These are phyloP conservation scores for Penicillium maclennaniae DNA, from an alignment of 495 filamentous ascomycete species.

Conservation along the genomic window DNA sequence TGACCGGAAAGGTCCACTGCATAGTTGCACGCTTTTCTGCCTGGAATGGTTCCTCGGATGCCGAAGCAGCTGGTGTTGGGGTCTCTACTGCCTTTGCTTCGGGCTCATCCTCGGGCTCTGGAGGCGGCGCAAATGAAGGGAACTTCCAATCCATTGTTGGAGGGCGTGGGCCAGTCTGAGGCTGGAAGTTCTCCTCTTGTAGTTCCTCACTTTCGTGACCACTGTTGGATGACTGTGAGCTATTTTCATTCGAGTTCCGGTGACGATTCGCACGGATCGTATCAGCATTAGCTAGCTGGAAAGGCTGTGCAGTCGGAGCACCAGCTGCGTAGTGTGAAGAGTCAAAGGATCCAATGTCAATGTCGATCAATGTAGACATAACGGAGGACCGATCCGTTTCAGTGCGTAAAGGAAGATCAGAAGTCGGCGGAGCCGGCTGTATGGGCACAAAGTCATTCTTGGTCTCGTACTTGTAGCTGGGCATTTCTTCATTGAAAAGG, in stretches of 20 bases:
- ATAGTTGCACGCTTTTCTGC: conserved; percentile 37
- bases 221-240: conserved; percentile 30
- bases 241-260: conserved; percentile 36
- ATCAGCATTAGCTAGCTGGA: conserved; percentile 47
- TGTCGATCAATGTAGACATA: conserved; percentile 46
- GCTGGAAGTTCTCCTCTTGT: conserved; percentile 30
- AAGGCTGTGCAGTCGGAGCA: conserved; percentile 38
- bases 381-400: conserved; percentile 48
- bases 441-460: conserved; percentile 47
- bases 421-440: conserved; percentile 30
- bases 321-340: conserved; percentile 47
- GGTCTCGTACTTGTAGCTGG: conserved; percentile 45
- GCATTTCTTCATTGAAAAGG: conserved; percentile 46
- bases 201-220: conserved; percentile 22
- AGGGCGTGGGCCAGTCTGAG: conserved; percentile 37
- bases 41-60: conserved; percentile 19
- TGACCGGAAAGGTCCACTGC: conserved; percentile 48
- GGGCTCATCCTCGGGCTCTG: conserved; percentile 21
- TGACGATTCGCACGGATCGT: conserved; percentile 48
- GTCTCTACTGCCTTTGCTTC: conserved; percentile 6
- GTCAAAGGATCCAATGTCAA: conserved; percentile 47
- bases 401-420: conserved; percentile 48
- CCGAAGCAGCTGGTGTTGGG: conserved; percentile 14
- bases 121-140: conserved; percentile 30
- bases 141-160: conserved; percentile 52